Base-by-base conservation (phyloP, 306 rosid species). In the Adenanthera pavonina region DNA sequence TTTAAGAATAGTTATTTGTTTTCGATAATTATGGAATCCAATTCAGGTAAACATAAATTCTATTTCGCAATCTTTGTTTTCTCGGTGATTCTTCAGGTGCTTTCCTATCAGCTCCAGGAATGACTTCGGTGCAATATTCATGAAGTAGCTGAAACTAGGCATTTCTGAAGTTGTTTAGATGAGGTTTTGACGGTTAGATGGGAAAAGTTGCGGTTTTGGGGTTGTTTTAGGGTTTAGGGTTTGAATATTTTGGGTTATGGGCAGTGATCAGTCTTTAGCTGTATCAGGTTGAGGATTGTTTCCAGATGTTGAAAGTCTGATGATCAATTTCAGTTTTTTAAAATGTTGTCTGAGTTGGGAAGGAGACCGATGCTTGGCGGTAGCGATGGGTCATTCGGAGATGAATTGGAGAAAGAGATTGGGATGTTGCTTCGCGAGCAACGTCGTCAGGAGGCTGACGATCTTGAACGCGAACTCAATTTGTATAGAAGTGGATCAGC, bases 401-500 rank as follows among this genome's bases (percentile, higher is more conserved):
- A 95, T 81, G 99, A 95, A 20, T 88, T 89, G 59, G 98, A 93
- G 82, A 91, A 86, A 72, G 98, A 91, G 92, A 92, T 95, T 66
- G 93, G 99, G 75, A 51, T 92, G 90, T 76, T 92, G 86, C 94
- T 95, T 19, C 92, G 89, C 0, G 97, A 95, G 82, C 99, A 88
- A 84, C 91, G 94, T 33, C 79, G 91, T 76, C 92, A 88, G 66
- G 97, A 94, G 74, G 86, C 85, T 14, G 94, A 94, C 80, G 95
- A 92, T 83, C 95, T 67, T 3, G 97, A 92, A 62, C 82, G 85
- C 2, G 96, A 94, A 69, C 90, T 94, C 43, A 92, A 89, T 86
- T 67, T 94, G 49, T 94, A 78, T 79, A 88, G 98, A 79, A 92
- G 98, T 84, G 98, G 98, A 75, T 94, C 98, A 61, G 98, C 98